phyloP scores from a whole-genome alignment of 306 rosid species.

The Luffa aegyptiaca region DNA sequence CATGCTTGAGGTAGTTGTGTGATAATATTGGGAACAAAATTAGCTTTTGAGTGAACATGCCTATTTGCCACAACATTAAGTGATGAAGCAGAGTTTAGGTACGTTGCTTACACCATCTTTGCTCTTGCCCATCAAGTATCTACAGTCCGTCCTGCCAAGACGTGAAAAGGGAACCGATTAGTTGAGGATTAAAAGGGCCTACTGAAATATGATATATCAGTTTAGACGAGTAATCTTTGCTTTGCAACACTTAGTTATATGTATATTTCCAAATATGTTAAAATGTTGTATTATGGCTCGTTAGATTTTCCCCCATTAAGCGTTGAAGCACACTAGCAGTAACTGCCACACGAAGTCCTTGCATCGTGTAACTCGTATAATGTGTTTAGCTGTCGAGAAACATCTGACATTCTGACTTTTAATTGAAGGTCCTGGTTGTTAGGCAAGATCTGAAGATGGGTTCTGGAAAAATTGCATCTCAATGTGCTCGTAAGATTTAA shows the following conservation, averaged over 20 bases:
- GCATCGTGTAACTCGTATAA: not conserved
- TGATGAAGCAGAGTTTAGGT: not conserved
- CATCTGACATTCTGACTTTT: not conserved
- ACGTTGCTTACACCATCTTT: not conserved
- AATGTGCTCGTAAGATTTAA: constrained; percentile 84
- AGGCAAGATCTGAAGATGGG: constrained; percentile 90
- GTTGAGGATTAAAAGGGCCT: not conserved
- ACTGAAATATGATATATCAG: not conserved
- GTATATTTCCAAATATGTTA: not conserved
- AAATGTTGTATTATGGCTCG: not conserved
- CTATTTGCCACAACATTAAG: not conserved
- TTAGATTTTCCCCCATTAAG: not conserved
- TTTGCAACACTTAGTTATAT: not conserved
- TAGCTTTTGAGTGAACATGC: not conserved
- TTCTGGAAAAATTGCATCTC: constrained; percentile 90
- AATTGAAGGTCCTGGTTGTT: constrained; percentile 60
- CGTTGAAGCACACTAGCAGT: not conserved
- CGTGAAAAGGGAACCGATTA: not conserved
- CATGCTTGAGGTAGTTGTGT: not conserved
- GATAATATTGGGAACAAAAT: not conserved
- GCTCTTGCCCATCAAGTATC: not conserved
- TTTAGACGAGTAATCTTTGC: not conserved
- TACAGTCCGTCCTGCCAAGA: not conserved
- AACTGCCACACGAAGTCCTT: not conserved
- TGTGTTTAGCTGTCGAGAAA: not conserved